Evolutionary conservation across 1,284 basidiomycete species (phyloP).

Genomic region (Takashimella tepidaria): DNA sequence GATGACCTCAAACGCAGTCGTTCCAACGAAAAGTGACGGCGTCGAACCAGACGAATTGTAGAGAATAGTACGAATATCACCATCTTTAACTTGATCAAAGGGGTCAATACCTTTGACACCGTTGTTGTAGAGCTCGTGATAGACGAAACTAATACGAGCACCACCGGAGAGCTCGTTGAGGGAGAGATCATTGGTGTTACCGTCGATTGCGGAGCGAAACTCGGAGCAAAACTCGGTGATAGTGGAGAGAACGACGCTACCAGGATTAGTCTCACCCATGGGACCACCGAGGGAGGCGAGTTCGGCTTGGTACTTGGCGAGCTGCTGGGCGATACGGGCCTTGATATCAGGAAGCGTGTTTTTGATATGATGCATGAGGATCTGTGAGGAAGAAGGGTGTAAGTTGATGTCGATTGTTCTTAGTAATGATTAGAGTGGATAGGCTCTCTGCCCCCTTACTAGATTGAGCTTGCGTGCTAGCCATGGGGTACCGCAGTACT

Average conservation of each 20-base stretch:
- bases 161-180: constrained; percentile 94
- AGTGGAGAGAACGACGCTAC: constrained; percentile 82
- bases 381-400: no score
- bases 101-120: constrained; percentile 94
- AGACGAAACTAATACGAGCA: constrained; percentile 96
- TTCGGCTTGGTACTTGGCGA: constrained; percentile 81
- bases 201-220: constrained; percentile 94
- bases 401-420: no score
- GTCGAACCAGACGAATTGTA: constrained; percentile 98
- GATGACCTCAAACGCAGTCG: constrained; percentile 93
- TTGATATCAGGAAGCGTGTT: constrained; percentile 97
- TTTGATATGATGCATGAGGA: constrained; percentile 97
- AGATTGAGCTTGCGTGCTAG: constrained; percentile 94
- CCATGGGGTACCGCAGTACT: constrained; percentile 97
- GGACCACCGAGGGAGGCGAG: constrained; percentile 79
- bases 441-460: constrained; percentile 51
- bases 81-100: constrained; percentile 97
- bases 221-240: constrained; percentile 97
- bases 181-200: constrained; percentile 90
- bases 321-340: constrained; percentile 77
- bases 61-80: constrained; percentile 88
- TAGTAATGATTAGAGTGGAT: constrained; percentile 3
- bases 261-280: constrained; percentile 76
- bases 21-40: constrained; percentile 91
- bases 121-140: constrained; percentile 96